Percentiles rank a stretch among this genome's conserved stretches.
These are phyloP conservation scores for Backusella luteola DNA, from an alignment of 192 early-diverging fungal species.

Conservation along the genomic window DNA sequence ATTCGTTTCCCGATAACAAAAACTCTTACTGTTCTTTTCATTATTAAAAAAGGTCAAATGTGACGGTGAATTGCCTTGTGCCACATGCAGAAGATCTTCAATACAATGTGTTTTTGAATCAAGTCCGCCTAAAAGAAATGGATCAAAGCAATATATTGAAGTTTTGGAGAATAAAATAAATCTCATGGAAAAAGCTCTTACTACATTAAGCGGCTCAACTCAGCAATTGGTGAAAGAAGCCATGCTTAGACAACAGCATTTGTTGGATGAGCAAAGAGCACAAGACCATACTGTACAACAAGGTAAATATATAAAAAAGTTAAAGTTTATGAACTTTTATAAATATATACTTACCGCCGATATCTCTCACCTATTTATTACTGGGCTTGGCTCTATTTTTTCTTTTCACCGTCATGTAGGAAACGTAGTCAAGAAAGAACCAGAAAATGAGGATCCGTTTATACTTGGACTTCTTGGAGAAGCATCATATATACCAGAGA, in stretches of 20 bases:
- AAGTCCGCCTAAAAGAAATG: slow-evolving; percentile 12
- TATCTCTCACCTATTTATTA: neutral
- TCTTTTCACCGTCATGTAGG: neutral
- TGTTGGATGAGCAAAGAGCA: neutral
- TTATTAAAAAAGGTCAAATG: slow-evolving; percentile 18
- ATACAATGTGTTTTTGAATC: slow-evolving; percentile 18
- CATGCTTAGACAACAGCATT: slow-evolving; percentile 1
- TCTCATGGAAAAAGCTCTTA: slow-evolving; percentile 9
- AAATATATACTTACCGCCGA: neutral
- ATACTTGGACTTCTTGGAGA: neutral
- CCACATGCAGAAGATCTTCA: slow-evolving; percentile 10
- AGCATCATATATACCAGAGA: neutral
- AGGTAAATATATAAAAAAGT: slow-evolving; percentile 4
- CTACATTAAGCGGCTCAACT: neutral
- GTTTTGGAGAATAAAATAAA: neutral
- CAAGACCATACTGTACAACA: slow-evolving; percentile 8
- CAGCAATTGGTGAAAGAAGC: slow-evolving; percentile 10
- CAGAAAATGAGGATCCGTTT: neutral
- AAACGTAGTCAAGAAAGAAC: neutral
- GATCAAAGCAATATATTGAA: slow-evolving; percentile 19
- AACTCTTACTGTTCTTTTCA: slow-evolving; percentile 3
- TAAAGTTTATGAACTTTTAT: neutral
- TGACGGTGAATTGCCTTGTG: slow-evolving; percentile 16
- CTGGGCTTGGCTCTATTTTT: neutral
- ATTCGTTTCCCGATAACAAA: slow-evolving; percentile 5